Conservation (phyloP, 2,329 filamentous ascomycete species). For the Colletotrichum lentis region DNA sequence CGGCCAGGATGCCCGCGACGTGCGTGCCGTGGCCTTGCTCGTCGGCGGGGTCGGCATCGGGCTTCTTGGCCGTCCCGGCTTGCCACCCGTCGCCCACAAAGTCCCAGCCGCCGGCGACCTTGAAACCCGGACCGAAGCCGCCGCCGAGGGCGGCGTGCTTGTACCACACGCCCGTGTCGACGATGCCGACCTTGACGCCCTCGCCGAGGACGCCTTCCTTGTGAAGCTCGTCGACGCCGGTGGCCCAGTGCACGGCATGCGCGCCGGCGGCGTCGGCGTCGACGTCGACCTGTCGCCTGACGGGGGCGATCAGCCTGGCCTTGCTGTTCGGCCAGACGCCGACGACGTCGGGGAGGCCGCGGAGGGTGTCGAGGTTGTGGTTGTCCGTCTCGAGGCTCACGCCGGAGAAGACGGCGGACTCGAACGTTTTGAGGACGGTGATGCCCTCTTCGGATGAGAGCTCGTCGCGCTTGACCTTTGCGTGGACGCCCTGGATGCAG, state of each 20-base stretch:
- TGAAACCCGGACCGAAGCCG: slow-evolving; percentile 56
- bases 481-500: slow-evolving; percentile 3
- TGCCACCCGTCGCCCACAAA: slow-evolving; percentile 51
- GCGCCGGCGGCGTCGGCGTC: neutral
- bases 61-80: slow-evolving; percentile 43
- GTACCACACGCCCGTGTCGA: slow-evolving; percentile 40
- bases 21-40: slow-evolving; percentile 45
- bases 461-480: slow-evolving; percentile 19
- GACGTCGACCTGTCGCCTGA: slow-evolving; percentile 14
- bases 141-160: slow-evolving; percentile 50
- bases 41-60: slow-evolving; percentile 47
- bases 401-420: slow-evolving; percentile 35
- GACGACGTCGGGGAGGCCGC: slow-evolving; percentile 21
- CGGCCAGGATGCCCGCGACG: slow-evolving; percentile 46
- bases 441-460: slow-evolving; percentile 24
- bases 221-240: slow-evolving; percentile 39
- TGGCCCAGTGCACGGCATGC: slow-evolving; percentile 36
- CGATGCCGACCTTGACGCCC: slow-evolving; percentile 39
- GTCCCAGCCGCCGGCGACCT: slow-evolving; percentile 55
- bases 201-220: slow-evolving; percentile 36
- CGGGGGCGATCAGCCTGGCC: slow-evolving; percentile 27
- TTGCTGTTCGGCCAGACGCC: slow-evolving; percentile 29
- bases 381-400: slow-evolving; percentile 29
- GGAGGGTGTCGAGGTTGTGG: slow-evolving; percentile 32
- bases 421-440: slow-evolving; percentile 27